phyloP scores from a whole-genome alignment of 2,329 filamentous ascomycete genomes.

The Sporothrix protearum region DNA sequence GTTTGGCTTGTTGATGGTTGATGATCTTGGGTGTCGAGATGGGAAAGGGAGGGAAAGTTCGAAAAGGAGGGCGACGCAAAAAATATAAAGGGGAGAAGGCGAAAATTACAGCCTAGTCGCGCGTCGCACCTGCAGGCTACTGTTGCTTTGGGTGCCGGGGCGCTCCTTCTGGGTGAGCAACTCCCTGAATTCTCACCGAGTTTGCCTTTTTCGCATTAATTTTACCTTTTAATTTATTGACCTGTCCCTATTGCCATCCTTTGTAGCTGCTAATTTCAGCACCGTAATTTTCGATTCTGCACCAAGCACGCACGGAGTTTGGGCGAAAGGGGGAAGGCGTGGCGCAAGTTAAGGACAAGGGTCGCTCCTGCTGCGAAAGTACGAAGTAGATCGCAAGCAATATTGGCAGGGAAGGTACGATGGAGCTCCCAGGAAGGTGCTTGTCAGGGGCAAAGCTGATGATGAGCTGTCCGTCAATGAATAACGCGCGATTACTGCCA shows the following conservation, averaged over 20 bases:
- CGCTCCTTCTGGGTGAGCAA: constrained; percentile 17
- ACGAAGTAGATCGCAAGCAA: neutral
- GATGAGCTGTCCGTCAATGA: neutral
- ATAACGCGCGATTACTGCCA: neutral
- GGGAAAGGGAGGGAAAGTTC: constrained; percentile 34
- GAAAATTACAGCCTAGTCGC: constrained; percentile 29
- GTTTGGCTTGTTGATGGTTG: constrained; percentile 40
- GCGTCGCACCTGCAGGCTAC: constrained; percentile 25
- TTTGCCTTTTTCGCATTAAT: constrained; percentile 12
- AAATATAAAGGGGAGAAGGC: constrained; percentile 33
- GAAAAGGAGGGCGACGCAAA: constrained; percentile 32
- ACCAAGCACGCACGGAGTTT: constrained; percentile 26
- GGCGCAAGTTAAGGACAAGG: constrained; percentile 20
- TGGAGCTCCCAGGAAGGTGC: neutral
- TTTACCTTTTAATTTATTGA: constrained; percentile 23
- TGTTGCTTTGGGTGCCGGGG: neutral
- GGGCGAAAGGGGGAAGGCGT: constrained; percentile 35
- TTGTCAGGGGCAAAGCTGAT: neutral
- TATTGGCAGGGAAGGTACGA: neutral
- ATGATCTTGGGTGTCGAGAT: constrained; percentile 35
- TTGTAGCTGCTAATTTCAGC: constrained; percentile 11
- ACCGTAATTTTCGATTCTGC: constrained; percentile 17
- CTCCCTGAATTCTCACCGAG: neutral
- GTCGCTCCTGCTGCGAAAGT: neutral
- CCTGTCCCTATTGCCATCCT: neutral